Percentiles rank a stretch among this genome's conserved stretches.
phyloP scores from a whole-genome alignment of 1,284 basidiomycete species.

The Peniophora sp. region DNA sequence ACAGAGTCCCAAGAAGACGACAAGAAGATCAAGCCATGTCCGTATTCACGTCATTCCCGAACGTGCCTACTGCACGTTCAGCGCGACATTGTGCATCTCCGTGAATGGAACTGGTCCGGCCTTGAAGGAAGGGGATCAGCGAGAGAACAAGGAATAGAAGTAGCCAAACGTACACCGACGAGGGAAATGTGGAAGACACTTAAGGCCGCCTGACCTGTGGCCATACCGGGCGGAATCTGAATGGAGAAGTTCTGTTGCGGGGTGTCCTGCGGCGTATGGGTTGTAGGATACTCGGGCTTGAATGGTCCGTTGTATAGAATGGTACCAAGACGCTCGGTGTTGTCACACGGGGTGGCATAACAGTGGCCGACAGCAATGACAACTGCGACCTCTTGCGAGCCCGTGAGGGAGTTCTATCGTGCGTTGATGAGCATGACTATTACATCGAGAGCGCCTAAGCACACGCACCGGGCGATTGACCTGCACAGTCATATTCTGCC shows the following conservation, averaged over 20 bases:
- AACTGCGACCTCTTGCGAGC: constrained; percentile 34
- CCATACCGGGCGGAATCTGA: constrained; percentile 26
- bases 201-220: constrained; percentile 26
- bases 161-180: constrained; percentile 32
- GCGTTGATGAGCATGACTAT: not conserved
- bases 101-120: constrained; percentile 5
- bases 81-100: constrained; percentile 4
- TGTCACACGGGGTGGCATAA: constrained; percentile 20
- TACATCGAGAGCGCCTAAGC: not conserved
- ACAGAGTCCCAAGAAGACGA: too few relatives aligned
- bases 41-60: not conserved
- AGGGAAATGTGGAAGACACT: constrained; percentile 35
- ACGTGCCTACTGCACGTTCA: constrained; percentile 3
- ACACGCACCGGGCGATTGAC: constrained; percentile 35
- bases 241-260: constrained; percentile 47
- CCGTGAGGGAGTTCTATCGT: constrained; percentile 27
- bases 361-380: constrained; percentile 34
- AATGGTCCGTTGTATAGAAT: constrained; percentile 39
- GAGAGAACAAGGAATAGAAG: not conserved
- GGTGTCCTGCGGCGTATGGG: constrained; percentile 13
- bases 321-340: constrained; percentile 26
- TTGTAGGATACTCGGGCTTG: constrained; percentile 24
- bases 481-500: constrained; percentile 30
- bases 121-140: not conserved
- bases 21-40: too few relatives aligned